Percentiles rank a stretch among this genome's conserved stretches.
These are phyloP conservation scores for Diutina ranongensis DNA, from an alignment of 1,139 yeast genomes.

Conservation along the genomic window DNA sequence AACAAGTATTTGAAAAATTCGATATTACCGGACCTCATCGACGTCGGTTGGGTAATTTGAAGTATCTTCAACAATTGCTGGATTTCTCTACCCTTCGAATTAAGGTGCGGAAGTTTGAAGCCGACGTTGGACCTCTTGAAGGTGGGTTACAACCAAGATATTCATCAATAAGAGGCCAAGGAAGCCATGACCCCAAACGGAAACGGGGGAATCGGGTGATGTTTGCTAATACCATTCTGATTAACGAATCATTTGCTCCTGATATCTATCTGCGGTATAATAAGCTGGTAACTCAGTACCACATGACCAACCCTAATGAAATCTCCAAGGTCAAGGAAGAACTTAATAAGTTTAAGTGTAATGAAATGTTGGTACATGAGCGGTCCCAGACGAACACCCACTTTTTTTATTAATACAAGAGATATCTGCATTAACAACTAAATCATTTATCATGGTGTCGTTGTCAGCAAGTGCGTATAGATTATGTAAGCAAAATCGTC, in stretches of 20 bases:
- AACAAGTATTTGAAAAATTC: conserved; percentile 1
- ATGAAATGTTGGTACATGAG: conserved; percentile 47
- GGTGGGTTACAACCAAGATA: not conserved
- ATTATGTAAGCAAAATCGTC: too few relatives aligned
- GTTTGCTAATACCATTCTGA: conserved; percentile 32
- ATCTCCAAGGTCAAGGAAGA: conserved; percentile 38
- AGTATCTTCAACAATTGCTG: conserved; percentile 27
- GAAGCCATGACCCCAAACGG: conserved; percentile 8
- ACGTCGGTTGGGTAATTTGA: conserved; percentile 8
- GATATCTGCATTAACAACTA: not conserved
- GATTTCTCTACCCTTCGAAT: conserved; percentile 27
- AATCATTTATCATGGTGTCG: too few relatives aligned
- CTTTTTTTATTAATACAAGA: conserved; percentile 24
- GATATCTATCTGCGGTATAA: conserved; percentile 40
- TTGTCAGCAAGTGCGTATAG: too few relatives aligned
- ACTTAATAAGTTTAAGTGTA: conserved; percentile 38
- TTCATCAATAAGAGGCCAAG: not conserved
- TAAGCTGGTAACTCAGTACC: conserved; percentile 39
- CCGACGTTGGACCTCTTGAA: conserved; percentile 6
- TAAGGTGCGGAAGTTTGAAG: conserved; percentile 22
- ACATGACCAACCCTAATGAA: conserved; percentile 34
- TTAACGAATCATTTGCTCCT: conserved; percentile 39
- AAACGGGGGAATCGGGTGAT: conserved; percentile 15
- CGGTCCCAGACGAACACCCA: conserved; percentile 40
- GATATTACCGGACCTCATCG: conserved; percentile 4